Evolutionary conservation across 495 filamentous ascomycete species (phyloP).

Genomic region (Podospora pseudoanserina): DNA sequence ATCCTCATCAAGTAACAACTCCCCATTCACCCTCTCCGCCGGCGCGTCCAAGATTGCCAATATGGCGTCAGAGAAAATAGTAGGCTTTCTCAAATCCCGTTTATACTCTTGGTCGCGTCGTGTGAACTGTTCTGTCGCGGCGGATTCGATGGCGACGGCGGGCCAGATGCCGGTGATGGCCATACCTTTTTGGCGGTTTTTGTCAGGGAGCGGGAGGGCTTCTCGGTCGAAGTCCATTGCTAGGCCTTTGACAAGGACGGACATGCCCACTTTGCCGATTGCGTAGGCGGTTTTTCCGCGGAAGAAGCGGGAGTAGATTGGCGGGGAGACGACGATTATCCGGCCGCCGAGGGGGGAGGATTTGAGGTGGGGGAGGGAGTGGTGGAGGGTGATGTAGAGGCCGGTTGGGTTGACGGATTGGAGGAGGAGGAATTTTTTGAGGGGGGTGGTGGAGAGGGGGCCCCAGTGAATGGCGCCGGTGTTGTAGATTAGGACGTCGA

Average conservation of each 20-base stretch:
- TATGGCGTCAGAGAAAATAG: slow-evolving; percentile 77
- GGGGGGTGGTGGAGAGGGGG: slow-evolving; percentile 66
- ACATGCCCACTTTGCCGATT: slow-evolving; percentile 84
- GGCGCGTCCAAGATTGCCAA: slow-evolving; percentile 68
- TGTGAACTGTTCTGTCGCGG: slow-evolving; percentile 57
- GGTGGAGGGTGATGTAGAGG: slow-evolving; percentile 65
- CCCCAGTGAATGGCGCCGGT: slow-evolving; percentile 87
- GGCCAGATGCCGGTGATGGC: slow-evolving; percentile 82
- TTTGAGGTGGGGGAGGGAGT: slow-evolving; percentile 56
- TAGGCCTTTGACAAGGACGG: slow-evolving; percentile 72
- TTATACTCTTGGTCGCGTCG: slow-evolving; percentile 34
- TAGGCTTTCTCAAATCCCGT: slow-evolving; percentile 62
- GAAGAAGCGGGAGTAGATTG: slow-evolving; percentile 83
- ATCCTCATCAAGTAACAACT: slow-evolving; percentile 75
- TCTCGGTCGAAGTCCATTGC: slow-evolving; percentile 79
- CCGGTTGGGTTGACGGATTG: slow-evolving; percentile 78
- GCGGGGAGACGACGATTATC: slow-evolving; percentile 78
- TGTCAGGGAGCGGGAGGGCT: slow-evolving; percentile 25
- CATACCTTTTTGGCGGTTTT: slow-evolving; percentile 49
- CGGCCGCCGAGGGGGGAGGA: slow-evolving; percentile 40
- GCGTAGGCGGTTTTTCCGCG: slow-evolving; percentile 85
- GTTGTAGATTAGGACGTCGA: slow-evolving; percentile 80
- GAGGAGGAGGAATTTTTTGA: slow-evolving; percentile 78
- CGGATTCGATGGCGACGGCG: slow-evolving; percentile 70
- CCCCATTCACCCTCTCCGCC: slow-evolving; percentile 60